Evolutionary conservation across 805 yeast genomes (phyloP), one percentile per base, ranked within the genome.

Genomic region (Nakazawaea siamensis): DNA sequence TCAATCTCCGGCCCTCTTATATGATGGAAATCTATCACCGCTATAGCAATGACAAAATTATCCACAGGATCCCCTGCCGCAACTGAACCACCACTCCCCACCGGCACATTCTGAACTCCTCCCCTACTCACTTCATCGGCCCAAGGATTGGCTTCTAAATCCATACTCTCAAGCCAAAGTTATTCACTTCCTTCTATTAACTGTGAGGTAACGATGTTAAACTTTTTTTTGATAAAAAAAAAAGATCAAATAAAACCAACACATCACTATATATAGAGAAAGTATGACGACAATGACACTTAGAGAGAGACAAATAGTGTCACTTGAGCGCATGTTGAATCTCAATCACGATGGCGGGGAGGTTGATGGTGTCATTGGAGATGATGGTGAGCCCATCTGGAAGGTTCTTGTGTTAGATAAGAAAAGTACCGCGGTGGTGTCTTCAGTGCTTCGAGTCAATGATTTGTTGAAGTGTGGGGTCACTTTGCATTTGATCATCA

Each of bases 21-120:
- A 50, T 92, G 97, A 52, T 90, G 95, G 65, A 90, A 90, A 45
- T 94, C 94, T 15, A 88, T 95, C 11, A 92, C 71, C 44, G 95
- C 80, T 3, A 88, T 72, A 10, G 95, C 96, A 54, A 84, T 78
- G 2, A 90, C 70, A 46, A 76, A 52, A 31, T 52, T 34, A 27
- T 21, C 24, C 24, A 8, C 24, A 21, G 24, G 11, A 8, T 11
- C n/a, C n/a, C n/a, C n/a, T n/a, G n/a, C n/a, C n/a, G n/a, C n/a
- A n/a, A n/a, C n/a, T n/a, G n/a, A n/a, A n/a, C n/a, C n/a, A n/a
- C n/a, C n/a, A n/a, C n/a, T n/a, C n/a, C n/a, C n/a, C n/a, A n/a
- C n/a, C n/a, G n/a, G n/a, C n/a, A n/a, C n/a, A n/a, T n/a, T n/a
- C n/a, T n/a, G n/a, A n/a, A n/a, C n/a, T n/a, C n/a, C n/a, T n/a